A percentile compares a stretch with the other conserved stretches of the same genome.
Evolutionary conservation across 2,329 filamentous ascomycete genomes (phyloP).

Genomic region (Talaromyces marneffei): DNA sequence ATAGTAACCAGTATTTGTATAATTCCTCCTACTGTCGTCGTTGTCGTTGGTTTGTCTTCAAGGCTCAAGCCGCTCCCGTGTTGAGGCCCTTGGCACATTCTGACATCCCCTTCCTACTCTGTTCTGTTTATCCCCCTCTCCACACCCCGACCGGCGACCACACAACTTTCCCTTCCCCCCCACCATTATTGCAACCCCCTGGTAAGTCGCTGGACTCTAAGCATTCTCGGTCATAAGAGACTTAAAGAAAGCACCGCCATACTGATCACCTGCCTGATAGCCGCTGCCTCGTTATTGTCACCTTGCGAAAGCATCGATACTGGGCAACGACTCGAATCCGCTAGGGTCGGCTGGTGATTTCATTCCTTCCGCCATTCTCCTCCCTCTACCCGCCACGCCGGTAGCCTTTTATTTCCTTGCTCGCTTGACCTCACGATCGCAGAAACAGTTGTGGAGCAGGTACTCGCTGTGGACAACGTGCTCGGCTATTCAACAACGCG

Average conservation of each 20-base stretch:
- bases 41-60: neutral
- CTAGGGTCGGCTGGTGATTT: conserved; percentile 4
- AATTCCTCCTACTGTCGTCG: neutral
- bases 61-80: neutral
- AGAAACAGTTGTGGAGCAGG: neutral
- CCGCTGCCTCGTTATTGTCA: neutral
- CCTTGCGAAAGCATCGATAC: neutral
- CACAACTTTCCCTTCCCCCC: conserved; percentile 1
- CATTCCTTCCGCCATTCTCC: neutral
- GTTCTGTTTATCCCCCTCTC: neutral
- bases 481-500: neutral
- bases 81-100: neutral
- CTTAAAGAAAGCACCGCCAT: neutral
- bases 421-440: neutral
- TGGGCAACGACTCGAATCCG: neutral
- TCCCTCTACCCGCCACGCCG: neutral
- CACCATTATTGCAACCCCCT: conserved; percentile 2
- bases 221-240: neutral
- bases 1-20: neutral
- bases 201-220: neutral
- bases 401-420: neutral
- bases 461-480: conserved; percentile 6
- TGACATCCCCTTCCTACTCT: neutral
- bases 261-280: neutral
- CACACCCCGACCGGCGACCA: conserved; percentile 6